These are phyloP conservation scores for Dendrobium officinale DNA, from an alignment of 106 monocot genomes.

Conservation along the genomic window DNA sequence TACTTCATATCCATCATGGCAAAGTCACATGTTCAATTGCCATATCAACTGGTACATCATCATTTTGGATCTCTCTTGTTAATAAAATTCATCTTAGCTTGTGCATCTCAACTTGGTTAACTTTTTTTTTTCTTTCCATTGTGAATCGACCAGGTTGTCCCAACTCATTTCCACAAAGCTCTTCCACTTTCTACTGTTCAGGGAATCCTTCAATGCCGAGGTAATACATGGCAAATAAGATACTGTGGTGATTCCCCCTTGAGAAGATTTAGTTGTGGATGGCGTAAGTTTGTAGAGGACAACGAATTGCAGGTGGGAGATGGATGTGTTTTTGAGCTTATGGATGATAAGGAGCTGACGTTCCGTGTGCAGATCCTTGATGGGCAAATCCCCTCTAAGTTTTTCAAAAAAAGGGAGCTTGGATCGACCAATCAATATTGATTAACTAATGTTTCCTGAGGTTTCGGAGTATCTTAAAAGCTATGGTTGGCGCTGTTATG, in stretches of 20 bases:
- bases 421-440: slow-evolving; percentile 11
- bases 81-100: not conserved
- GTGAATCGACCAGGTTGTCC: slow-evolving; percentile 18
- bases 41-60: slow-evolving; percentile 37
- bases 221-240: slow-evolving; percentile 32
- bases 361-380: slow-evolving; percentile 40
- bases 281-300: slow-evolving; percentile 37
- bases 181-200: slow-evolving; percentile 24
- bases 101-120: not conserved
- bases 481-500: too few relatives aligned
- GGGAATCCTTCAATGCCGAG: slow-evolving; percentile 6
- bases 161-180: slow-evolving; percentile 15
- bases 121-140: too few relatives aligned
- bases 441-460: not conserved
- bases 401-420: slow-evolving; percentile 2
- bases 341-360: slow-evolving; percentile 21
- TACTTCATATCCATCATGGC: slow-evolving; percentile 37
- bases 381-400: slow-evolving; percentile 20
- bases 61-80: not conserved
- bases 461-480: too few relatives aligned
- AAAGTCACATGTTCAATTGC: slow-evolving; percentile 23
- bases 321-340: slow-evolving; percentile 50
- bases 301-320: slow-evolving; percentile 42
- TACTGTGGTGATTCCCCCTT: slow-evolving; percentile 26
- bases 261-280: slow-evolving; percentile 17